Evolutionary conservation across 441 rosid species (phyloP).

Genomic region (Eutrema salsugineum): DNA sequence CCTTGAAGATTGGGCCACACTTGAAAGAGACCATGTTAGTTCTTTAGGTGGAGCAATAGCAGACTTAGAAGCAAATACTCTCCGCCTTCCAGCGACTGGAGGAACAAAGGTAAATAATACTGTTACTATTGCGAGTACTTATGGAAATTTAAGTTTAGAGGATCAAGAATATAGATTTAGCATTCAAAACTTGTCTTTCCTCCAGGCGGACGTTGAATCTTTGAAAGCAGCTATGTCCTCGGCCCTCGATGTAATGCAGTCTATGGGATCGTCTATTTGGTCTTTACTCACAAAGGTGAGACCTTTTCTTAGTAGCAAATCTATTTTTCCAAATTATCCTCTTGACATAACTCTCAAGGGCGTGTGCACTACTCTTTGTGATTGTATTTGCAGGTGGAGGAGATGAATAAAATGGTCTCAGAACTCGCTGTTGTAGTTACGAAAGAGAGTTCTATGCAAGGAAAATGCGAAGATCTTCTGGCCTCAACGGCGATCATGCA

Average conservation of each 20-base stretch:
- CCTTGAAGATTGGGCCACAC: constrained; percentile 85
- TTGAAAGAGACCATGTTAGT: constrained; percentile 72
- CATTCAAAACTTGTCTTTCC: constrained; percentile 17
- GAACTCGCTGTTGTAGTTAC: constrained; percentile 63
- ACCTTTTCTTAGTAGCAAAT: background rate
- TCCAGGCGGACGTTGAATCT: constrained; percentile 76
- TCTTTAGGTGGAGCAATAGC: constrained; percentile 78
- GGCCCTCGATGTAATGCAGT: constrained; percentile 89
- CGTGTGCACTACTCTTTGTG: background rate
- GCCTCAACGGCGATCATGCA: constrained; percentile 61
- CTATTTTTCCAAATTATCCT: background rate
- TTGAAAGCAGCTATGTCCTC: constrained; percentile 79
- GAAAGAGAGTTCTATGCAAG: constrained; percentile 60
- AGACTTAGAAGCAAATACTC: constrained; percentile 91
- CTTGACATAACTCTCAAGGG: constrained; percentile 4
- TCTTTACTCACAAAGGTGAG: constrained; percentile 73
- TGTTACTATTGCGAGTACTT: background rate
- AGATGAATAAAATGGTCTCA: constrained; percentile 55
- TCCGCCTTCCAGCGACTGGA: constrained; percentile 82
- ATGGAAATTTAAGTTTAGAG: background rate
- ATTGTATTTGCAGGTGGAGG: constrained; percentile 54
- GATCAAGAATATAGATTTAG: constrained; percentile 19
- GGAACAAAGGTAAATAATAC: constrained; percentile 69
- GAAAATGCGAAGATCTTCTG: constrained; percentile 62
- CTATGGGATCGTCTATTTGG: constrained; percentile 76